phyloP scores from a whole-genome alignment of 768 basidiomycete species.

The Kondoa subrosea region DNA sequence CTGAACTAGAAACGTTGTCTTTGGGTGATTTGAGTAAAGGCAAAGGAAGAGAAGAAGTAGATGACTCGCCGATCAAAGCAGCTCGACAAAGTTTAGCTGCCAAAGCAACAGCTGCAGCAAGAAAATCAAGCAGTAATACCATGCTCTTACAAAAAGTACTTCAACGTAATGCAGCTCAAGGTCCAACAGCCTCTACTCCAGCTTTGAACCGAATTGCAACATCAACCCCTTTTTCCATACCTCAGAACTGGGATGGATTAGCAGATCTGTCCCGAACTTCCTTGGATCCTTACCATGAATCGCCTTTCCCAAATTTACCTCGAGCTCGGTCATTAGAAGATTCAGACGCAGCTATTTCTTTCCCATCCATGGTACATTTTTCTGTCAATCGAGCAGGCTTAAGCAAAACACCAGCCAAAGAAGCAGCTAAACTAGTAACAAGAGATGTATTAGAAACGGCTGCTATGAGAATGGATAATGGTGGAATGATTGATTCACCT shows the following conservation, averaged over 20 bases:
- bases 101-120: neutral
- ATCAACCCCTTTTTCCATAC: constrained; percentile 43
- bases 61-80: neutral
- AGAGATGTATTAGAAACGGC: constrained; percentile 47
- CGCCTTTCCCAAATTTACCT: constrained; percentile 33
- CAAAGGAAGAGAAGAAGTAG: constrained; percentile 14
- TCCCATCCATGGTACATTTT: constrained; percentile 44
- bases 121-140: constrained; percentile 24
- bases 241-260: constrained; percentile 52
- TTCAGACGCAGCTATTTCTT: constrained; percentile 37
- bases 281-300: constrained; percentile 33
- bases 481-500: constrained; percentile 21
- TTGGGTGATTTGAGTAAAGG: constrained; percentile 5
- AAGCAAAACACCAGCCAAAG: constrained; percentile 52
- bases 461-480: constrained; percentile 12
- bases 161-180: neutral
- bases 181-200: constrained; percentile 30
- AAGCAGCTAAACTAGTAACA: constrained; percentile 53
- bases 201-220: constrained; percentile 45
- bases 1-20: constrained; percentile 23
- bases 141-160: constrained; percentile 26
- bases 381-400: constrained; percentile 36
- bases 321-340: constrained; percentile 25
- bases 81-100: constrained; percentile 8
- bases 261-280: constrained; percentile 48